Evolutionary conservation across 2,329 filamentous ascomycete genomes (phyloP), one percentile per base, ranked within the genome.

Genomic region (Microdochium trichocladiopsis): DNA sequence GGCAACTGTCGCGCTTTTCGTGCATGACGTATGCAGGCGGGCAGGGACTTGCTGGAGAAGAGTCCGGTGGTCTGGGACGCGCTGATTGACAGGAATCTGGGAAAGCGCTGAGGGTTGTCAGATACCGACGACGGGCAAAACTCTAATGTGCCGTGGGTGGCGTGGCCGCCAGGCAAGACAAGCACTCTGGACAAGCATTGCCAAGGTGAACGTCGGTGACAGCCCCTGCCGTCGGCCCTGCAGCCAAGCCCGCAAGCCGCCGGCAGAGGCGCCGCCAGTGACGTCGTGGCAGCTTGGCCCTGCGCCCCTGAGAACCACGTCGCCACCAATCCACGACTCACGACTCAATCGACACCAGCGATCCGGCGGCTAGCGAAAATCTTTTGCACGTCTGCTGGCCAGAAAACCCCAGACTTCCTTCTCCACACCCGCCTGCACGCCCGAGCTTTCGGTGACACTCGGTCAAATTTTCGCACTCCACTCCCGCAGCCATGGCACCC

Each of bases 391-490:
- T 37, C 33, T 23, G 21, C 41, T 45, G 41, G 41, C 18, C 28
- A 31, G 28, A 8, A 8, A 31, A 8, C 28, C n/a, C 36, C 36
- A 41, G 36, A 41, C 6, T 41, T 45, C 18, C 12, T n/a, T 10
- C 41, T 23, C 41, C 18, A 45, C 22, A 10, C 16, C 16, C 9
- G 18, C 5, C 36, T 18, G 18, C 41, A 3, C 41, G 41, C 11
- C 14, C 41, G 41, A n/a, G n/a, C n/a, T n/a, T n/a, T 45, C 41
- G 41, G 41, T 45, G n/a, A 8, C 41, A 45, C 41, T 45, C 41
- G 41, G 41, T 22, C 41, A 45, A 45, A 45, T 45, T 45, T 45
- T 45, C 41, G 41, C 41, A 45, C 41, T 45, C 41, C 41, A 45
- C 41, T 18, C n/a, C 6, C 33, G 14, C 33, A n/a, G 33, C 33